These are phyloP conservation scores for Suillus tomentosus DNA, from an alignment of 768 basidiomycete genomes.

Conservation along the genomic window DNA sequence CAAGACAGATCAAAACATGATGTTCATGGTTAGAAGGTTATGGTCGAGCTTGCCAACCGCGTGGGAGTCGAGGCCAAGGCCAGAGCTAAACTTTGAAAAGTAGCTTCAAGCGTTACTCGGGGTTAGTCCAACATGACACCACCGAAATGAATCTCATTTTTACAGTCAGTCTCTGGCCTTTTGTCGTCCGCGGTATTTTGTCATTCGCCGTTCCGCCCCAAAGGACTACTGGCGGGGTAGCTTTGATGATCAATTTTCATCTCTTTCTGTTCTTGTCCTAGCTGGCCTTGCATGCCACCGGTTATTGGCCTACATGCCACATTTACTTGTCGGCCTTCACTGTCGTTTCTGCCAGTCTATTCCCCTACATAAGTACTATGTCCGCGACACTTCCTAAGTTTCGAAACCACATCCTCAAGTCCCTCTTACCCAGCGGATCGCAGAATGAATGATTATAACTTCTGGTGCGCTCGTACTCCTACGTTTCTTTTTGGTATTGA, in stretches of 20 bases:
- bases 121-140: background rate
- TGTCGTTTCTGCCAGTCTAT: background rate
- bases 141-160: background rate
- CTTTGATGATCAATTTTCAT: background rate
- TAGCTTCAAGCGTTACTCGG: background rate
- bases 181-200: background rate
- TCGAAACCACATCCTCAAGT: background rate
- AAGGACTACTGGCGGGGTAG: background rate
- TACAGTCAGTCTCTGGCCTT: background rate
- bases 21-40: too few species aligned
- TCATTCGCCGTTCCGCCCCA: background rate
- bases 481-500: background rate
- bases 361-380: background rate
- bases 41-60: background rate
- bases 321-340: background rate
- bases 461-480: background rate
- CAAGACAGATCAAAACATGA: background rate
- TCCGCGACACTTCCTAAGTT: too few species aligned
- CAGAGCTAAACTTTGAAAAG: background rate
- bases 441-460: background rate
- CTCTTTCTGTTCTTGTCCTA: background rate
- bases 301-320: background rate
- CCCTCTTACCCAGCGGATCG: background rate
- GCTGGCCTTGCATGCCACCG: background rate
- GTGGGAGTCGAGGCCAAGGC: background rate